A percentile compares a stretch with the other conserved stretches of the same genome.
Conservation (phyloP, 2,329 filamentous ascomycete species). For the Colletotrichum kahawae region DNA sequence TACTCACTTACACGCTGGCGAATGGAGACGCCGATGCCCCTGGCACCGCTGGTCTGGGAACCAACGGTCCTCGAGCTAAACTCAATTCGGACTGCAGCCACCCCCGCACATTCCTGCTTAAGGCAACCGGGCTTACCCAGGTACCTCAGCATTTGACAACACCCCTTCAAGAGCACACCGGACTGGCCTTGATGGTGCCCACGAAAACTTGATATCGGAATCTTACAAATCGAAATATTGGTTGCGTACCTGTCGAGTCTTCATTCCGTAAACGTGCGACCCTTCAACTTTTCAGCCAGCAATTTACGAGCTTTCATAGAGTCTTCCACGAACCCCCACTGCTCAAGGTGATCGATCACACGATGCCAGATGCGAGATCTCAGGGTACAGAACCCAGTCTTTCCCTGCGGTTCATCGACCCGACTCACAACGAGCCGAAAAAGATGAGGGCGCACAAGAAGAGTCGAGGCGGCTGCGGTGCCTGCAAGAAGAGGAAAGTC, state of each 20-base stretch:
- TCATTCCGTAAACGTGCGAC: neutral
- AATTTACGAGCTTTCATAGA: neutral
- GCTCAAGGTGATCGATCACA: neutral
- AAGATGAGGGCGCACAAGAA: constrained; percentile 29
- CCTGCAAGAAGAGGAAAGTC: constrained; percentile 33
- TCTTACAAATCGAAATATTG: neutral
- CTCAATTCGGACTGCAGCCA: neutral
- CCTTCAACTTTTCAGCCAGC: neutral
- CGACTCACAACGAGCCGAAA: neutral
- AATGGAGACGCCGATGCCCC: neutral
- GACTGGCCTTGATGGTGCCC: neutral
- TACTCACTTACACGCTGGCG: neutral
- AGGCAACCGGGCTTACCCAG: neutral
- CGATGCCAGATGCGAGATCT: neutral
- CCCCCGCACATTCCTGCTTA: neutral
- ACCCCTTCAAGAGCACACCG: neutral
- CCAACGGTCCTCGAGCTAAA: neutral
- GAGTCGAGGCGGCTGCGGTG: constrained; percentile 29
- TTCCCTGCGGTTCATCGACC: neutral
- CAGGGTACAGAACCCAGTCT: neutral
- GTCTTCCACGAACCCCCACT: neutral
- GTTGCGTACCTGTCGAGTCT: neutral
- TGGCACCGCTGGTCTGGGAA: neutral
- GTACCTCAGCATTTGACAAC: neutral
- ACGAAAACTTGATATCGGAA: neutral